Conservation (phyloP, 176 grass and related monocot genomes). For the Carex pumila region DNA sequence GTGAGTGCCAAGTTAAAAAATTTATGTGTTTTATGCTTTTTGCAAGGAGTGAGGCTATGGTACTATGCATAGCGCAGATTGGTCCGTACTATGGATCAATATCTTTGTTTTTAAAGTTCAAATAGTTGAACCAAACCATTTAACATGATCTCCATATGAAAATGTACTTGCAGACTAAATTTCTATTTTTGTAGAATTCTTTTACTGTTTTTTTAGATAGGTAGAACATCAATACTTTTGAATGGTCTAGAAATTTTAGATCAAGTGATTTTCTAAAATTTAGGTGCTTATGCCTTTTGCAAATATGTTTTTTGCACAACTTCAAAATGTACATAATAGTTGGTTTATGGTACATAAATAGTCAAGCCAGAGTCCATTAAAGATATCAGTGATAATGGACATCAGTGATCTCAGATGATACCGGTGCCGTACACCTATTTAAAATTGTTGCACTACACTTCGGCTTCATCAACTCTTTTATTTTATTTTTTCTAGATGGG, state of each 20-base stretch:
- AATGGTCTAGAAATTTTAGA: too few relatives aligned
- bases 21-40: too few relatives aligned
- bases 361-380: background rate
- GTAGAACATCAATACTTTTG: too few relatives aligned
- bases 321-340: background rate
- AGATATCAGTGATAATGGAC: background rate
- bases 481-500: constrained; percentile 57
- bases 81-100: too few relatives aligned
- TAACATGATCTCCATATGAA: too few relatives aligned
- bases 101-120: too few relatives aligned
- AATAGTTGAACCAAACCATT: too few relatives aligned
- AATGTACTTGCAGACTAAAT: too few relatives aligned
- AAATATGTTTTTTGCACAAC: constrained; percentile 1
- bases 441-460: background rate
- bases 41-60: too few relatives aligned
- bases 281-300: background rate
- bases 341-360: background rate
- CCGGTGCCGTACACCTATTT: background rate
- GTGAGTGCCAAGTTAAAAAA: constrained; percentile 28
- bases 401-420: background rate
- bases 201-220: too few relatives aligned
- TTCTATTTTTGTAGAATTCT: too few relatives aligned
- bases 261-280: background rate
- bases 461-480: background rate
- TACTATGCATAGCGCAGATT: too few relatives aligned